Conservation (phyloP, 768 basidiomycete genomes). For the Mycena haematopus region DNA sequence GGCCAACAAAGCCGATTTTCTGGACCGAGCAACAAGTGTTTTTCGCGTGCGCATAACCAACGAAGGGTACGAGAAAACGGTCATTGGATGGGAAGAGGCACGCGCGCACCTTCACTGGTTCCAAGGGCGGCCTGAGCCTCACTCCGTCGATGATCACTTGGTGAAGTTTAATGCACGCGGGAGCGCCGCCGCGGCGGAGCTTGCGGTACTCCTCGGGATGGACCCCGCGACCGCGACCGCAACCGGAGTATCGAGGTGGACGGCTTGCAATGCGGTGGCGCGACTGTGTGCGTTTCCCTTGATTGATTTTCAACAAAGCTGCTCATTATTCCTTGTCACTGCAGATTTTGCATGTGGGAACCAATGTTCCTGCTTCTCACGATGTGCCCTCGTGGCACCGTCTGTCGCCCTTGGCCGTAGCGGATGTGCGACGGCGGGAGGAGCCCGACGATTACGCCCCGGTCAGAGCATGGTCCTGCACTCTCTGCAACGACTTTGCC, state of each 20-base stretch:
- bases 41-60: background rate
- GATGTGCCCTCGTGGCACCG: background rate
- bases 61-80: background rate
- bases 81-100: conserved; percentile 15
- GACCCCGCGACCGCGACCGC: background rate
- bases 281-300: conserved; percentile 5
- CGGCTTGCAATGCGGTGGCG: conserved; percentile 2
- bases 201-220: conserved; percentile 3
- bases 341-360: no score
- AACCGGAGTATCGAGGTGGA: background rate
- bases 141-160: background rate
- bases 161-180: background rate
- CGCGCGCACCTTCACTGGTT: conserved; percentile 3
- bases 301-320: no score
- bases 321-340: no score
- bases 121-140: background rate
- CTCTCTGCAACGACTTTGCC: background rate
- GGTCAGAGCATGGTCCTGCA: background rate
- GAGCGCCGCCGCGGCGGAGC: background rate
- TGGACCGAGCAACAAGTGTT: conserved; percentile 9
- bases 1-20: background rate
- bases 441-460: background rate
- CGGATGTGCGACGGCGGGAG: conserved; percentile 9
- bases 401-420: background rate
- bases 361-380: background rate